These are phyloP conservation scores for Drosera spatulata DNA, from an alignment of 179 eudicot genomes.

Conservation along the genomic window DNA sequence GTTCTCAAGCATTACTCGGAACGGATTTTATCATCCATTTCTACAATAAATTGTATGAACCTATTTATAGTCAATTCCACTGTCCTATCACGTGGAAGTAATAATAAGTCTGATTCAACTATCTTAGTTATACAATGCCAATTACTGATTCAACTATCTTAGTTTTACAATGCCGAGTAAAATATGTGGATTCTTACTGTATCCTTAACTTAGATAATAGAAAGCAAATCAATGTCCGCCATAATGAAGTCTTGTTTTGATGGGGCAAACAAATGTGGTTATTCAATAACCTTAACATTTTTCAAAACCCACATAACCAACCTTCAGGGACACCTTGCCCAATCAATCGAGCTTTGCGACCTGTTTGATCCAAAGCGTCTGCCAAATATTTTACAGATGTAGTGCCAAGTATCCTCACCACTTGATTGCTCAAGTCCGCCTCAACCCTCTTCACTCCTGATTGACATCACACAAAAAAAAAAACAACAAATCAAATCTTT, in stretches of 20 bases:
- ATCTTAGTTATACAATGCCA: too few species aligned
- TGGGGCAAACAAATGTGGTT: neutral
- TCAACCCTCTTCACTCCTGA: constrained; percentile 76
- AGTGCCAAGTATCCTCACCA: constrained; percentile 71
- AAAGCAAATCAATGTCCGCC: neutral
- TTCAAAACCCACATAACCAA: constrained; percentile 13
- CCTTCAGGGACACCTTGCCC: constrained; percentile 96
- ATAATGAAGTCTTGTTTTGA: neutral
- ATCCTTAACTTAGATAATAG: too few species aligned
- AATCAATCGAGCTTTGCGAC: constrained; percentile 67
- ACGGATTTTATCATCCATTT: too few species aligned
- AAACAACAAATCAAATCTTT: constrained; percentile 1
- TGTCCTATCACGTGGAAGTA: too few species aligned
- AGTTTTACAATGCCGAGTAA: too few species aligned
- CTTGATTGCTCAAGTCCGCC: constrained; percentile 82
- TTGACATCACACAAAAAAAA: neutral
- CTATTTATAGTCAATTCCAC: too few species aligned
- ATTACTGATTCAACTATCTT: too few species aligned
- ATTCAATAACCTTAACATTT: neutral
- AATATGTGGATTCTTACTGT: too few species aligned
- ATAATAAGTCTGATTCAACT: too few species aligned
- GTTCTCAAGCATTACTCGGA: too few species aligned
- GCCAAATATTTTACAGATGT: constrained; percentile 63
- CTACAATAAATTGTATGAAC: too few species aligned
- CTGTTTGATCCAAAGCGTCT: constrained; percentile 84